These are phyloP conservation scores for Mycosphaerelloides madeirae DNA, from an alignment of 2,329 filamentous ascomycete genomes.

Conservation along the genomic window DNA sequence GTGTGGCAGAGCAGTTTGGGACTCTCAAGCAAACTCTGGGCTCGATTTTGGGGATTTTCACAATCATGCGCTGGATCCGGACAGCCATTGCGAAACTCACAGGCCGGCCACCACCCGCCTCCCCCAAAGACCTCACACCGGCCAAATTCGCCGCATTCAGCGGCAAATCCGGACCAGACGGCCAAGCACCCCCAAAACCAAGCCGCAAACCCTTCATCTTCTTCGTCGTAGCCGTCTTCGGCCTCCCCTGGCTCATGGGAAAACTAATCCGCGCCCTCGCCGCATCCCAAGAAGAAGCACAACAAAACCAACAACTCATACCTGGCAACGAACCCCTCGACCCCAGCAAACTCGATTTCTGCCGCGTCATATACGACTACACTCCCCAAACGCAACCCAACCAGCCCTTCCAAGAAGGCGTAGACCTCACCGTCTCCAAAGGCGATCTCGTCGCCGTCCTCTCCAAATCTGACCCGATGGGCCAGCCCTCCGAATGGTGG, in stretches of 20 bases:
- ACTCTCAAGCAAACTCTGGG: conserved; percentile 90
- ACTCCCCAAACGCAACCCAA: conserved; percentile 62
- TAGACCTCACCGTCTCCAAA: conserved; percentile 89
- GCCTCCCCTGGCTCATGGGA: conserved; percentile 92
- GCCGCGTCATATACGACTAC: conserved; percentile 91
- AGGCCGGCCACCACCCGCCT: conserved; percentile 81
- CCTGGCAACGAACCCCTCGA: conserved; percentile 59
- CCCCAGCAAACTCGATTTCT: conserved; percentile 91
- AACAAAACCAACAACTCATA: conserved; percentile 55
- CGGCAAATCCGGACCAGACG: conserved; percentile 58
- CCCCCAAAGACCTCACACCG: conserved; percentile 80
- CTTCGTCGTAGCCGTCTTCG: conserved; percentile 91
- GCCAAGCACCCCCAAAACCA: conserved; percentile 64
- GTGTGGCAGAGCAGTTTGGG: conserved; percentile 94
- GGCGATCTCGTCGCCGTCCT: conserved; percentile 88
- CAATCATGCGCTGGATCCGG: conserved; percentile 88
- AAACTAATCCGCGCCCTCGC: conserved; percentile 87
- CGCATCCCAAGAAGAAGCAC: conserved; percentile 77
- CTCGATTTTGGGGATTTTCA: conserved; percentile 91
- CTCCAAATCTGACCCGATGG: conserved; percentile 85
- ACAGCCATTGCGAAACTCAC: conserved; percentile 89
- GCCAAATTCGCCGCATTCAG: conserved; percentile 87
- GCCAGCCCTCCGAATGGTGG: conserved; percentile 96
- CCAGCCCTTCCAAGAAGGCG: conserved; percentile 51
- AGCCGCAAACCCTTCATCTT: conserved; percentile 95